phyloP scores from a whole-genome alignment of 192 early-diverging fungal species.

The Powellomyces hirtus region DNA sequence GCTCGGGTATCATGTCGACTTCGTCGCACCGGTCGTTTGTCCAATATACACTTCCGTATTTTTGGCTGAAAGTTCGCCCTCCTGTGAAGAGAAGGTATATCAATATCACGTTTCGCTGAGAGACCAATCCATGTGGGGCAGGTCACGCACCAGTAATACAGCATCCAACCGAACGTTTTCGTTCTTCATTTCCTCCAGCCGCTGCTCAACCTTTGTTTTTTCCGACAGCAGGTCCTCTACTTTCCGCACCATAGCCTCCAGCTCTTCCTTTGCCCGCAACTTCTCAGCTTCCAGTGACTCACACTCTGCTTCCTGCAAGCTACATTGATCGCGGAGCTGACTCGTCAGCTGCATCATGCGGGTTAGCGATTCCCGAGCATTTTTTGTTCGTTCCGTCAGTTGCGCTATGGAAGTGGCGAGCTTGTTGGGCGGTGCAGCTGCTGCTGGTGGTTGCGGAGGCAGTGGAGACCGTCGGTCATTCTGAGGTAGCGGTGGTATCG shows the following conservation, averaged over 20 bases:
- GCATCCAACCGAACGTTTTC: conserved; percentile 41
- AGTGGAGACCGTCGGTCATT: too few species aligned
- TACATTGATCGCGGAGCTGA: conserved; percentile 33
- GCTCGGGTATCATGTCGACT: too few species aligned
- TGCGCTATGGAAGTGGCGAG: conserved; percentile 28
- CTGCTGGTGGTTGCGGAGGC: neutral
- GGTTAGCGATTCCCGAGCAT: conserved; percentile 34
- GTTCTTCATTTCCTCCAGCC: conserved; percentile 36
- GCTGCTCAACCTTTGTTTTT: conserved; percentile 32
- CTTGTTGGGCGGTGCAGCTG: conserved; percentile 7
- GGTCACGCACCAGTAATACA: conserved; percentile 22
- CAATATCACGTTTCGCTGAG: too few species aligned
- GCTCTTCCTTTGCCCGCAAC: conserved; percentile 30
- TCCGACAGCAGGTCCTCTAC: conserved; percentile 32
- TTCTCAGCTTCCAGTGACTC: conserved; percentile 19
- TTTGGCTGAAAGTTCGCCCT: too few species aligned
- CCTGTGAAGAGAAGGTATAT: too few species aligned
- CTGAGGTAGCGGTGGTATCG: too few species aligned
- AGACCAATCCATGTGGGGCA: too few species aligned
- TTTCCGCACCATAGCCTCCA: conserved; percentile 28
- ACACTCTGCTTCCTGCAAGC: conserved; percentile 34
- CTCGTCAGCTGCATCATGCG: conserved; percentile 29
- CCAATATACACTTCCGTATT: too few species aligned
- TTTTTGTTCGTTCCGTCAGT: conserved; percentile 35
- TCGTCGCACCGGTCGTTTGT: too few species aligned